A percentile compares a stretch with the other conserved stretches of the same genome.
phyloP scores from a whole-genome alignment of 805 yeast species.

The Ogataea thermomethanolica region DNA sequence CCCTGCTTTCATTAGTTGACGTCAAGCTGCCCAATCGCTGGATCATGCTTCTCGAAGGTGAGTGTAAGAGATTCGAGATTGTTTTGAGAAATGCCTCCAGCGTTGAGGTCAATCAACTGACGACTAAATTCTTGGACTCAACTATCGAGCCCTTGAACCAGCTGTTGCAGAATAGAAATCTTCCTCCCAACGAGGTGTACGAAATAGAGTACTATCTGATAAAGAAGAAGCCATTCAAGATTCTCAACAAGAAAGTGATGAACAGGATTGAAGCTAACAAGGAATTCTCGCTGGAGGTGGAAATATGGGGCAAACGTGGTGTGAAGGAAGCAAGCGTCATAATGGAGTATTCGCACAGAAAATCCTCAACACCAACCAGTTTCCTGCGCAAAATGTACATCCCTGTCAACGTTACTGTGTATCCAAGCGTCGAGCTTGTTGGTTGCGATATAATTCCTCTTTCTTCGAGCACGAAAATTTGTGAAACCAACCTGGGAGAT shows the following conservation, averaged over 20 bases:
- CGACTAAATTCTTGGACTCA: constrained; percentile 68
- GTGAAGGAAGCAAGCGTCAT: constrained; percentile 61
- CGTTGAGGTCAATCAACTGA: constrained; percentile 52
- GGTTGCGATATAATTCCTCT: constrained; percentile 74
- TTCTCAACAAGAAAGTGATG: constrained; percentile 46
- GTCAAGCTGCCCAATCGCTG: constrained; percentile 58
- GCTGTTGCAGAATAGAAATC: constrained; percentile 42
- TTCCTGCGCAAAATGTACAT: constrained; percentile 58
- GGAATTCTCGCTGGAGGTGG: constrained; percentile 46
- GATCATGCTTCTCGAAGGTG: constrained; percentile 80
- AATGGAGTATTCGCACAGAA: constrained; percentile 58
- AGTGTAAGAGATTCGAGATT: constrained; percentile 48
- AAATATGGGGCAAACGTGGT: constrained; percentile 69
- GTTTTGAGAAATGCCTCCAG: constrained; percentile 55
- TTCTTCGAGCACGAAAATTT: constrained; percentile 30
- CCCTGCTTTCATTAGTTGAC: constrained; percentile 51
- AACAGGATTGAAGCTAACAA: constrained; percentile 37
- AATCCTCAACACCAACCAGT: constrained; percentile 16
- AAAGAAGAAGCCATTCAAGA: constrained; percentile 52
- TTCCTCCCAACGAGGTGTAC: constrained; percentile 61
- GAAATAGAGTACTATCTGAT: constrained; percentile 71
- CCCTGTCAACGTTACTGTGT: constrained; percentile 67
- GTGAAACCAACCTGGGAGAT: constrained; percentile 22
- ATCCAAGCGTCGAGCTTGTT: constrained; percentile 69
- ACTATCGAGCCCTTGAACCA: constrained; percentile 61